Conservation (phyloP, 495 filamentous ascomycete species). For the Penicillium alfredii region DNA sequence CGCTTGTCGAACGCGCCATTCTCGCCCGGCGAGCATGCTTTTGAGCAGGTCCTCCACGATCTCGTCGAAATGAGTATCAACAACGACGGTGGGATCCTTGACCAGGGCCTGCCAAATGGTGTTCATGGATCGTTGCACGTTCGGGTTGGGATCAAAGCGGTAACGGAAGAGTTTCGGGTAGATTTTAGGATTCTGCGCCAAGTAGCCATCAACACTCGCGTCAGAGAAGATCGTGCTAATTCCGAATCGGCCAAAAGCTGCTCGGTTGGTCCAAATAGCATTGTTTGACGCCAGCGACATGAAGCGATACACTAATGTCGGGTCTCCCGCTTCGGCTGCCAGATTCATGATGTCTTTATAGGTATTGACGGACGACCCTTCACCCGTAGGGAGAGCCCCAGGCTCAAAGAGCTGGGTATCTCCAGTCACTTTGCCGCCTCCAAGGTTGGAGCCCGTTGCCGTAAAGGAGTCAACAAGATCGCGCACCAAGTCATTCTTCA, state of each 20-base stretch:
- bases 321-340: constrained; percentile 89
- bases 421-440: constrained; percentile 67
- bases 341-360: constrained; percentile 95
- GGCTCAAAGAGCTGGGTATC: constrained; percentile 92
- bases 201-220: constrained; percentile 65
- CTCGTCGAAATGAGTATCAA: constrained; percentile 70
- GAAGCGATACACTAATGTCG: constrained; percentile 90
- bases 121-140: constrained; percentile 91
- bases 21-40: constrained; percentile 70
- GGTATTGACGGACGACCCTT: constrained; percentile 81
- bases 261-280: constrained; percentile 89
- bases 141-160: constrained; percentile 87
- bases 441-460: constrained; percentile 59
- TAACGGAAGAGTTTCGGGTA: constrained; percentile 94
- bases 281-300: constrained; percentile 95
- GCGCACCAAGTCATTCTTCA: constrained; percentile 76
- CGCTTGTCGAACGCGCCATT: constrained; percentile 89
- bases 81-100: constrained; percentile 67
- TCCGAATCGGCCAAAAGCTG: constrained; percentile 90
- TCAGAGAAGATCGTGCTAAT: constrained; percentile 87
- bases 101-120: constrained; percentile 93
- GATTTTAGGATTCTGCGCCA: constrained; percentile 77
- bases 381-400: constrained; percentile 86
- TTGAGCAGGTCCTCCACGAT: constrained; percentile 83
- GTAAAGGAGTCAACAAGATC: constrained; percentile 88